phyloP scores from a whole-genome alignment of 352 stramenopile genomes.

The Peronospora belbahrii region DNA sequence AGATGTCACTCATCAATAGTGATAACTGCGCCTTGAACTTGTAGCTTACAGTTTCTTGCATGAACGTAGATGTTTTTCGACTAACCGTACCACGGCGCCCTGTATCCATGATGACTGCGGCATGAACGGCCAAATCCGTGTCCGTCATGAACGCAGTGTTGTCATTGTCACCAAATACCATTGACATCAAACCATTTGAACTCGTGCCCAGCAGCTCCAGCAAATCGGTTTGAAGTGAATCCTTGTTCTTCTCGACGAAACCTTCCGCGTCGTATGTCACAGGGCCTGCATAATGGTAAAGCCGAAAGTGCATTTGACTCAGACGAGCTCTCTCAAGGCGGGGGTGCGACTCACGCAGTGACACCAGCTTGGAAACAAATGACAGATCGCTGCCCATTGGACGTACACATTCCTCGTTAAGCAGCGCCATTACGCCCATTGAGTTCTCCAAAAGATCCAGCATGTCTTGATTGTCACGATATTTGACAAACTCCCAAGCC shows the following conservation, averaged over 20 bases:
- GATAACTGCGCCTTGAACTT: conserved; percentile 87
- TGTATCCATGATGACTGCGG: conserved; percentile 38
- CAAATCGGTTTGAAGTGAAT: conserved; percentile 74
- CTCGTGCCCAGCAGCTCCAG: conserved; percentile 61
- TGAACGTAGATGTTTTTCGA: conserved; percentile 73
- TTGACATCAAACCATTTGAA: conserved; percentile 62
- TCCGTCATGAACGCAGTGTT: conserved; percentile 53
- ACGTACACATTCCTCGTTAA: conserved; percentile 89
- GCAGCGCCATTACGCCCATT: conserved; percentile 83
- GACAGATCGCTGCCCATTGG: conserved; percentile 82
- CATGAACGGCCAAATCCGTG: conserved; percentile 47
- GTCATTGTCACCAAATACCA: conserved; percentile 52
- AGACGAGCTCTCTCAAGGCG: conserved; percentile 68
- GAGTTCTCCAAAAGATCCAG: conserved; percentile 85
- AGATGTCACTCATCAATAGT: conserved; percentile 83
- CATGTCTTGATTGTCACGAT: conserved; percentile 88
- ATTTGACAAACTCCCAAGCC: conserved; percentile 75
- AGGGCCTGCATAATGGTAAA: conserved; percentile 75
- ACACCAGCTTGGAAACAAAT: conserved; percentile 85
- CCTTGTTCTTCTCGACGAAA: conserved; percentile 87
- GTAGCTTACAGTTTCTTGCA: conserved; percentile 85
- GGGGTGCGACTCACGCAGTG: conserved; percentile 71
- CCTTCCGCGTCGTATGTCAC: conserved; percentile 77
- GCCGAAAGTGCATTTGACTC: conserved; percentile 68
- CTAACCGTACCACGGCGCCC: conserved; percentile 39